These are phyloP conservation scores for Aphanomyces cochlioides DNA, from an alignment of 352 stramenopile genomes.

Conservation along the genomic window DNA sequence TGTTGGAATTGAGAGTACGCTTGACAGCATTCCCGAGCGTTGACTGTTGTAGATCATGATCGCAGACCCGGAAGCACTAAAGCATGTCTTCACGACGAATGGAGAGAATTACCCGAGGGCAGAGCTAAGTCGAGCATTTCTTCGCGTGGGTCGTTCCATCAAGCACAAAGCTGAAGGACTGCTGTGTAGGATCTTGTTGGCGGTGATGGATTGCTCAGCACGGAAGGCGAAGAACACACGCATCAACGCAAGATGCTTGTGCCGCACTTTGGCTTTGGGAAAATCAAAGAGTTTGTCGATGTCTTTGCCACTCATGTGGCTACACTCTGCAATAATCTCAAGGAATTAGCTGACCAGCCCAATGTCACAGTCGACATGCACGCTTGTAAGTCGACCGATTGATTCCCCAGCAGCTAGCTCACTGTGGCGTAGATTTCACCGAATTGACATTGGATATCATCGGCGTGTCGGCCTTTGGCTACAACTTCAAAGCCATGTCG, in stretches of 20 bases:
- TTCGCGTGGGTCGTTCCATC: not conserved
- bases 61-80: constrained; percentile 9
- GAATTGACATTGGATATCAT: constrained; percentile 29
- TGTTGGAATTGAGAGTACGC: not conserved
- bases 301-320: constrained; percentile 1
- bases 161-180: not conserved
- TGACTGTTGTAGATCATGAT: constrained; percentile 1
- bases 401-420: too few relatives aligned
- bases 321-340: not conserved
- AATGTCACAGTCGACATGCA: not conserved
- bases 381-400: not conserved
- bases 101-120: constrained; percentile 14
- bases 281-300: constrained; percentile 17
- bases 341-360: too few relatives aligned
- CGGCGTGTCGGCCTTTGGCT: constrained; percentile 26
- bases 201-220: constrained; percentile 20
- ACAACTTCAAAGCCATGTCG: constrained; percentile 13
- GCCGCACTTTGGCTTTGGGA: constrained; percentile 14
- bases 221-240: constrained; percentile 12
- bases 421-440: constrained; percentile 4
- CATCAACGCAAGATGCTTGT: constrained; percentile 16
- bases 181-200: constrained; percentile 14
- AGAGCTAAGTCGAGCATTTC: not conserved
- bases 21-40: not conserved
- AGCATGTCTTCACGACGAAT: constrained; percentile 18